phyloP scores from a whole-genome alignment of 345 rosid species.

The Arabis hirsuta region DNA sequence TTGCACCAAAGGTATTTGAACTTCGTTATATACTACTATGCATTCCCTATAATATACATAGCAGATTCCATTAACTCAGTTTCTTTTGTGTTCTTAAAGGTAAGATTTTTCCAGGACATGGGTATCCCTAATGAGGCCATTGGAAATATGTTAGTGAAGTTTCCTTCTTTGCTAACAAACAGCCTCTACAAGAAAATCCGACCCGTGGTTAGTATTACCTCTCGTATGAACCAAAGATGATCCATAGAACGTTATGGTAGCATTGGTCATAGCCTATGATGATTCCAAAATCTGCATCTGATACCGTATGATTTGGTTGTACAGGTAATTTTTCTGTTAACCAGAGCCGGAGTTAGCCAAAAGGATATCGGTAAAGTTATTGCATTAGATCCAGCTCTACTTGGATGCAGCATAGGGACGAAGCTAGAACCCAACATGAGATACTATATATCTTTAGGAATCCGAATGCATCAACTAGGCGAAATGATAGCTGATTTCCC shows the following conservation, averaged over 20 bases:
- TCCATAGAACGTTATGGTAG: constrained; percentile 1
- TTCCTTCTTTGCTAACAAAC: constrained; percentile 76
- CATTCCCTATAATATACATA: background rate
- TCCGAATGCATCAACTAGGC: constrained; percentile 62
- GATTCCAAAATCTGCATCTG: background rate
- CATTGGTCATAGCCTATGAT: background rate
- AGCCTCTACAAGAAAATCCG: constrained; percentile 88
- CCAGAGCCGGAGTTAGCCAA: constrained; percentile 80
- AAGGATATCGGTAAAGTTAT: constrained; percentile 77
- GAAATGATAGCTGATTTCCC: constrained; percentile 94
- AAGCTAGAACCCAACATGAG: constrained; percentile 78
- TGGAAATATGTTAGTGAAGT: constrained; percentile 90
- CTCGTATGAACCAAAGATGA: constrained; percentile 12
- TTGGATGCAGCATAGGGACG: constrained; percentile 78
- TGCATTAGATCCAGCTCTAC: constrained; percentile 84
- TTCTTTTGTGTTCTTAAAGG: constrained; percentile 52
- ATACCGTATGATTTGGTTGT: background rate
- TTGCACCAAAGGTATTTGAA: constrained; percentile 68
- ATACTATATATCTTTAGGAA: constrained; percentile 79
- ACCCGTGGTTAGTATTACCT: constrained; percentile 72
- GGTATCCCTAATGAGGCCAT: constrained; percentile 83
- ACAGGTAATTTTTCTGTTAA: constrained; percentile 83
- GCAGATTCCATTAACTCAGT: constrained; percentile 31
- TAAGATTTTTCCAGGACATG: constrained; percentile 73
- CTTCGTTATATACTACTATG: background rate